Evolutionary conservation across 306 rosid species (phyloP).

Genomic region (Vigna mungo): DNA sequence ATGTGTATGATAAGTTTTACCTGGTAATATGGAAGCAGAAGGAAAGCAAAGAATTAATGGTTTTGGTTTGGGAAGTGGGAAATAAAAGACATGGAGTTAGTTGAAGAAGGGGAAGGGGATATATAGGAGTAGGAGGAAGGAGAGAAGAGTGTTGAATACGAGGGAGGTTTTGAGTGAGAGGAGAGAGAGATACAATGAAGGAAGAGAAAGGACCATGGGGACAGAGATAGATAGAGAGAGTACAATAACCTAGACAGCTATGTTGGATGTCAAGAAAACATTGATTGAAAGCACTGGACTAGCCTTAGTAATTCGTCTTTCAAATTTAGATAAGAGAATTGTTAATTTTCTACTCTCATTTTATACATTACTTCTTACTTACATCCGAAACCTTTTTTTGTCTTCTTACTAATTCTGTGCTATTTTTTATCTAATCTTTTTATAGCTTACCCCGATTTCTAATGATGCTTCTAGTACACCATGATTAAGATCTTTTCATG

Average conservation of each 20-base stretch:
- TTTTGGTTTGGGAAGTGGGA: background rate
- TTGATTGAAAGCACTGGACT: slow-evolving; percentile 53
- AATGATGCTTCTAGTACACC: background rate
- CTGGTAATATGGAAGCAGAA: background rate
- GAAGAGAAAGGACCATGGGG: slow-evolving; percentile 66
- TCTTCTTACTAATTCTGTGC: background rate
- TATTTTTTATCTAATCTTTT: background rate
- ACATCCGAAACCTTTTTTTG: too few species aligned
- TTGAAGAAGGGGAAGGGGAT: background rate
- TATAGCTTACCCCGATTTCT: background rate
- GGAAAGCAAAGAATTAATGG: background rate
- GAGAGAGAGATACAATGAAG: slow-evolving; percentile 55
- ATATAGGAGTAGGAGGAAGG: background rate
- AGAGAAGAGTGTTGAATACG: background rate
- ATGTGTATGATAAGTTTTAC: background rate
- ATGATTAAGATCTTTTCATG: background rate
- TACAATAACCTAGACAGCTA: slow-evolving; percentile 62
- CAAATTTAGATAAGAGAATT: background rate
- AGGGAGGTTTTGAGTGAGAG: slow-evolving; percentile 34
- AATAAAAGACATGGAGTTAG: slow-evolving; percentile 14
- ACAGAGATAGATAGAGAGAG: slow-evolving; percentile 46
- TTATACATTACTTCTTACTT: background rate
- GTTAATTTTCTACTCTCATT: background rate
- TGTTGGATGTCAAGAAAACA: slow-evolving; percentile 81
- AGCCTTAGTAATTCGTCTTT: background rate